Evolutionary conservation across 371 early-diverging fungal species (phyloP).

Genomic region (Apophysomyces ossiformis): DNA sequence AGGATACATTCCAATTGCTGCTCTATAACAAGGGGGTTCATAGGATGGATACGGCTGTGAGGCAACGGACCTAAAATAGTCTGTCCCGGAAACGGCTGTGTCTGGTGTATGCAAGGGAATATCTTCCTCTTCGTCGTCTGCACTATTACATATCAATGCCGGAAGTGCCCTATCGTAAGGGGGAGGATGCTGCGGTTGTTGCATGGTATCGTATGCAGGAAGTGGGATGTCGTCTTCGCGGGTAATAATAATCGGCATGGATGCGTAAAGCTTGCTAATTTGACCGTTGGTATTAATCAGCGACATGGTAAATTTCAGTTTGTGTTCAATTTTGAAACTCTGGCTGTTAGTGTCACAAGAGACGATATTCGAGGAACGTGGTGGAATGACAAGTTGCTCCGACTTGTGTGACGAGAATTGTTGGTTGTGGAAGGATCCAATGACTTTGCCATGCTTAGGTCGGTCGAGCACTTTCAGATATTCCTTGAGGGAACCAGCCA

Average conservation of each 20-base stretch:
- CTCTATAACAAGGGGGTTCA: background rate
- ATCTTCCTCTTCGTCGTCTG: background rate
- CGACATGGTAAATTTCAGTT: conserved; percentile 41
- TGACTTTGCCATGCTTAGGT: background rate
- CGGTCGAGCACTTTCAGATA: background rate
- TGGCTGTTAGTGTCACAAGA: background rate
- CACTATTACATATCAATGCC: background rate
- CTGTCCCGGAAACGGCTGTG: background rate
- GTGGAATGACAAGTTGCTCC: conserved; percentile 6
- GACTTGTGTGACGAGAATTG: conserved; percentile 2
- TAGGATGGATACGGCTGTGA: background rate
- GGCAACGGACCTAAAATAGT: background rate
- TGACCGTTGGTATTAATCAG: conserved; percentile 33
- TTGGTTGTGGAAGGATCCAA: conserved; percentile 5
- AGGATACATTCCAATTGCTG: background rate
- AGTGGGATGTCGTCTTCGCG: background rate
- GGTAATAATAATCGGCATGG: conserved; percentile 36
- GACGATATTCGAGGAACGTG: background rate
- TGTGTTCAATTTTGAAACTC: conserved; percentile 37
- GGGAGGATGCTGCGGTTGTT: background rate
- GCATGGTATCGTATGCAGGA: conserved; percentile 18
- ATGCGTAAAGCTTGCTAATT: conserved; percentile 34
- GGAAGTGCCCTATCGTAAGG: background rate
- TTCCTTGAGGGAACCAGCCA: conserved; percentile 10
- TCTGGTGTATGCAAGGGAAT: background rate